Evolutionary conservation across 371 early-diverging fungal species (phyloP).

Genomic region (Smittium mucronatum): DNA sequence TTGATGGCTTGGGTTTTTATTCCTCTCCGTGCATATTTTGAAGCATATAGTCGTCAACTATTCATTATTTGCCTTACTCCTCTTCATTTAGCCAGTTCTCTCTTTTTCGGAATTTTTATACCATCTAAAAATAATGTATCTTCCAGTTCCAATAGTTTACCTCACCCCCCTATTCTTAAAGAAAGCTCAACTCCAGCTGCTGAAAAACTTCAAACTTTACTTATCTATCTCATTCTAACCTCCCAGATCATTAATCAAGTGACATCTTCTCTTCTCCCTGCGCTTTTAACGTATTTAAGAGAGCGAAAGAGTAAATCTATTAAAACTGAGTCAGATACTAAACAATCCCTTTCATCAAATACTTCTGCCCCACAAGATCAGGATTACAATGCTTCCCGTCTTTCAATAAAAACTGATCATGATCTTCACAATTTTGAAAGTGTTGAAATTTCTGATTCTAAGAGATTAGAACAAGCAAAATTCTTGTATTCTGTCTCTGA

Average conservation of each 20-base stretch:
- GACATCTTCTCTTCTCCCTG: constrained; percentile 62
- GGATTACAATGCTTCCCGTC: not conserved
- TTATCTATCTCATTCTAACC: constrained; percentile 68
- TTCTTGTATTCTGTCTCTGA: constrained; percentile 27
- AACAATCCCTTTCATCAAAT: too few relatives aligned
- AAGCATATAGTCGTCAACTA: constrained; percentile 12
- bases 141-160: not conserved
- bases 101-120: not conserved
- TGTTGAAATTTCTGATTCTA: too few relatives aligned
- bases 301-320: not conserved
- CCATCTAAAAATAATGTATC: not conserved
- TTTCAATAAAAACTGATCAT: not conserved
- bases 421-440: not conserved
- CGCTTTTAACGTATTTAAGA: constrained; percentile 35
- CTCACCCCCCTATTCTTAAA: constrained; percentile 13
- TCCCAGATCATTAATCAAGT: constrained; percentile 64
- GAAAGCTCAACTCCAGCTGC: constrained; percentile 27
- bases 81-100: not conserved
- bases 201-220: constrained; percentile 46
- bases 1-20: constrained; percentile 78
- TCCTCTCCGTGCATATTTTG: constrained; percentile 50
- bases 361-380: not conserved
- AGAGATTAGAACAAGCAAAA: constrained; percentile 14
- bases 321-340: too few relatives aligned
- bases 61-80: not conserved